A percentile compares a stretch with the other conserved stretches of the same genome.
Conservation (phyloP, 495 filamentous ascomycete species). For the Cercophora scortea region DNA sequence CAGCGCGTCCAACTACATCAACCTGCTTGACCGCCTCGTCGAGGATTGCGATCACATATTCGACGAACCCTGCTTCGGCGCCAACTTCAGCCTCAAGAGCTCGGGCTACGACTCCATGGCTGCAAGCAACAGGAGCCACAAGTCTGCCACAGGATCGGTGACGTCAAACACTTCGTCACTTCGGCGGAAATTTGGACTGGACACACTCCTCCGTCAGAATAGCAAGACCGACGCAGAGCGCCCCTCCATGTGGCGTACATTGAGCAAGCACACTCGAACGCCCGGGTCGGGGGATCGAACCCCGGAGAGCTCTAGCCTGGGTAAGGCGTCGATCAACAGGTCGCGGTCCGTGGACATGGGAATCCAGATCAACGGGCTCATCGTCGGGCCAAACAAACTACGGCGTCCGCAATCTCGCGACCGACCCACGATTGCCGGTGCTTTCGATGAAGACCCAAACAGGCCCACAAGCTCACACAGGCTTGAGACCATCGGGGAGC, state of each 20-base stretch:
- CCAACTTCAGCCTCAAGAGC: conserved; percentile 20
- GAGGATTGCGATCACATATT: conserved; percentile 89
- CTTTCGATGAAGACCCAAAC: conserved; percentile 45
- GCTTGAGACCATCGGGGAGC: conserved; percentile 43
- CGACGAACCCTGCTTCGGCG: conserved; percentile 47
- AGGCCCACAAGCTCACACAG: conserved; percentile 40
- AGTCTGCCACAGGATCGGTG: conserved; percentile 42
- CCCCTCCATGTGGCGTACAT: conserved; percentile 73
- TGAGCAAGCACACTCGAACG: conserved; percentile 72
- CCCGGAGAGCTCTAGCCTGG: conserved; percentile 44
- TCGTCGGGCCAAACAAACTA: conserved; percentile 35
- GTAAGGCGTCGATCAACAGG: conserved; percentile 57
- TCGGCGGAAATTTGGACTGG: conserved; percentile 72
- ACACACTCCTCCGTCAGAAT: conserved; percentile 65
- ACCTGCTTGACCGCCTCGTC: conserved; percentile 82
- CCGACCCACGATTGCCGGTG: conserved; percentile 52
- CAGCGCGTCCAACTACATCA: conserved; percentile 75
- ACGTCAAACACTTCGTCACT: conserved; percentile 72
- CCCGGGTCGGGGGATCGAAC: conserved; percentile 32
- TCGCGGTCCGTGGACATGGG: conserved; percentile 80
- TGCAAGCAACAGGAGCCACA: conserved; percentile 32
- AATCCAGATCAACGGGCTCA: conserved; percentile 31
- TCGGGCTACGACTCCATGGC: conserved; percentile 40
- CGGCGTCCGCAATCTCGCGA: conserved; percentile 63
- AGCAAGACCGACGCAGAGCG: conserved; percentile 64